Base-by-base conservation (phyloP, 2,329 filamentous ascomycete species). In the Graphilbum sp. region DNA sequence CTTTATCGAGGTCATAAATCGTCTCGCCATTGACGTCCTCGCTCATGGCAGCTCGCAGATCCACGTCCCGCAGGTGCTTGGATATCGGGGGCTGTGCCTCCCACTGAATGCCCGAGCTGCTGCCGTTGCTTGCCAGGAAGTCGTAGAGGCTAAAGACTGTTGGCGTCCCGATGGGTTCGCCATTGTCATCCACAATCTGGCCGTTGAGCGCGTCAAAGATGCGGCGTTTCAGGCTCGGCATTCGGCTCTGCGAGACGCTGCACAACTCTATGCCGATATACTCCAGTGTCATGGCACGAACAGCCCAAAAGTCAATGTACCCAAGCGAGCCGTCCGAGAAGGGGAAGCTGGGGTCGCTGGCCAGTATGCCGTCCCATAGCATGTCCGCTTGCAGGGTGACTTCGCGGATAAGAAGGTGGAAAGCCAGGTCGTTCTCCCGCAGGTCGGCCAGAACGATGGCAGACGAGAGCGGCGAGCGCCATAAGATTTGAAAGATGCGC, bases 61-160 rank as follows among this genome's bases (percentile, higher is more conserved):
- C 75, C 19, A 92, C 54, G 32, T 76, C 75, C 16, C 62, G 60
- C 43, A 87, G 78, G 43, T 71, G 71, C 31, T 63, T 58, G 17
- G 81, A 60, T 5, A 63, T 54, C 3, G 75, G 73, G 3, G 69
- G 55, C 2, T 67, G 52, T 5, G 61, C 54, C 19, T 61, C 55
- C 61, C 70, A 73, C n/a, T 62, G 51, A 5, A 56, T 60, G 31
- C 67, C 64, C n/a, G 64, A 53, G 15, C 56, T 62, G 34, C 66
- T 65, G 17, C 64, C 53, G 2, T 68, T 56, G 17, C 64, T 53
- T 2, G 69, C 56, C 42, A 90, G 70, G 50, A 96, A 96, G 57
- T 98, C 90, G 49, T 93, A 90, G 18, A 96, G 67, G 46, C 95
- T 86, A 50, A 96, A 94, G 7, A 96, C 70, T 4, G 81, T 86